A percentile compares a stretch with the other conserved stretches of the same genome.
Conservation (phyloP, 2,329 filamentous ascomycete species). For the Xylariaceae sp. region DNA sequence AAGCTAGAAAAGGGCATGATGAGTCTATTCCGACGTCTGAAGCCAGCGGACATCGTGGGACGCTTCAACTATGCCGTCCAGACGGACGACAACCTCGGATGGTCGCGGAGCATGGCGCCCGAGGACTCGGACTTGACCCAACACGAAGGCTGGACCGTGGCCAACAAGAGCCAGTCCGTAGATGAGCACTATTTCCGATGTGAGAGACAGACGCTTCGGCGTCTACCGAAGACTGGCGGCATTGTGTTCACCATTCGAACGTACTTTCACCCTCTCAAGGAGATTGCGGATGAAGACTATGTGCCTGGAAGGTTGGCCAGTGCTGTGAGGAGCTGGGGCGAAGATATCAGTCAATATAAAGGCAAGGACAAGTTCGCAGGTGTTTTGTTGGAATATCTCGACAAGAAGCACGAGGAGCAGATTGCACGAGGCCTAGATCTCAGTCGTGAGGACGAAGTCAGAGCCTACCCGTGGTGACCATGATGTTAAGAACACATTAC, state of each 20-base stretch:
- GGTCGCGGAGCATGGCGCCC: constrained; percentile 68
- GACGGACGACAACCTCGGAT: constrained; percentile 71
- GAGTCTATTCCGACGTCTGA: constrained; percentile 65
- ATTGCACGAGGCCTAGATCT: constrained; percentile 60
- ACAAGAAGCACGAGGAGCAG: constrained; percentile 69
- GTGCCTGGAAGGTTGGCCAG: constrained; percentile 74
- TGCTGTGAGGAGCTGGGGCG: constrained; percentile 74
- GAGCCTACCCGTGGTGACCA: constrained; percentile 28
- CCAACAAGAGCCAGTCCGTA: constrained; percentile 67
- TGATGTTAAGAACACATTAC: not conserved
- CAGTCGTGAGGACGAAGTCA: constrained; percentile 28
- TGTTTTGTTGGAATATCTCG: constrained; percentile 70
- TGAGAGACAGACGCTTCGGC: constrained; percentile 64
- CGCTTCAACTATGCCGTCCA: constrained; percentile 87
- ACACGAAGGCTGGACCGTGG: constrained; percentile 65
- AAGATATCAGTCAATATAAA: constrained; percentile 72
- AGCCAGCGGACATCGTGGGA: constrained; percentile 57
- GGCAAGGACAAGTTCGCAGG: constrained; percentile 68
- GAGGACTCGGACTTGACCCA: constrained; percentile 53
- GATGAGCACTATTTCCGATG: constrained; percentile 71
- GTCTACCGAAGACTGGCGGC: constrained; percentile 53
- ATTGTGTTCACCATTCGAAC: constrained; percentile 74
- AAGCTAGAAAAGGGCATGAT: constrained; percentile 34
- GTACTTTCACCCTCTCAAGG: constrained; percentile 68
- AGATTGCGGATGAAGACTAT: constrained; percentile 64